Evolutionary conservation across 2,329 filamentous ascomycete species (phyloP).

Genomic region (Colletotrichum tanaceti): DNA sequence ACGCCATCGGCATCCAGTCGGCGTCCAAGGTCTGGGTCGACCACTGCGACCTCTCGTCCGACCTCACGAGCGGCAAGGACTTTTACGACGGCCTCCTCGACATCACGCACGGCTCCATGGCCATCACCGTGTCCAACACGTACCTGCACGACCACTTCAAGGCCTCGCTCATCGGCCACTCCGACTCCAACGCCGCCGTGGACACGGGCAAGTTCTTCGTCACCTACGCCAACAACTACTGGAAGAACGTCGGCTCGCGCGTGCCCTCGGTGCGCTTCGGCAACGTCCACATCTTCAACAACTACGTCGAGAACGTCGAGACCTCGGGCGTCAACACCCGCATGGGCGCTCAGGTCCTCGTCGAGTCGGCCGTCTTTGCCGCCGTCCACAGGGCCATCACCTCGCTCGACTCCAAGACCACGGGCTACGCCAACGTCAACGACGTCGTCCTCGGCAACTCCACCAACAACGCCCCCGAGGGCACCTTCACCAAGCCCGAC

Average conservation of each 20-base stretch:
- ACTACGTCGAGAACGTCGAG: constrained; percentile 58
- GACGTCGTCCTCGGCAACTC: constrained; percentile 59
- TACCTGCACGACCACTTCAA: constrained; percentile 63
- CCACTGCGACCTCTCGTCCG: constrained; percentile 73
- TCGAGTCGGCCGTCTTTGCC: constrained; percentile 66
- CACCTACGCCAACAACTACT: constrained; percentile 76
- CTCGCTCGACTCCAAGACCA: constrained; percentile 55
- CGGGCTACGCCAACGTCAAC: constrained; percentile 55
- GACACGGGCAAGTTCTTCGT: constrained; percentile 72
- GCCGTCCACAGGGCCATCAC: constrained; percentile 52
- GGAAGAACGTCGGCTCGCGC: constrained; percentile 72
- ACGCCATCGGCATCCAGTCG: constrained; percentile 69
- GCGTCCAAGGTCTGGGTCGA: constrained; percentile 74
- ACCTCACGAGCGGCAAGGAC: constrained; percentile 72
- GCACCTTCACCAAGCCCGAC: constrained; percentile 63
- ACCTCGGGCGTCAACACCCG: constrained; percentile 66
- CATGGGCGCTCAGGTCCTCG: constrained; percentile 67
- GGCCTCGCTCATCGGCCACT: constrained; percentile 70
- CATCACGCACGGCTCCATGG: constrained; percentile 72
- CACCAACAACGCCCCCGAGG: constrained; percentile 60
- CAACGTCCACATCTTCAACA: constrained; percentile 69
- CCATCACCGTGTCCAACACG: constrained; percentile 62
- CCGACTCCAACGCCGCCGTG: constrained; percentile 65
- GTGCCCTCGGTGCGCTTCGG: constrained; percentile 74
- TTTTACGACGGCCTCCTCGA: constrained; percentile 77